Evolutionary conservation across 352 stramenopile species (phyloP), one percentile per base, ranked within the genome.

Genomic region (Salisapilia sapeloensis): DNA sequence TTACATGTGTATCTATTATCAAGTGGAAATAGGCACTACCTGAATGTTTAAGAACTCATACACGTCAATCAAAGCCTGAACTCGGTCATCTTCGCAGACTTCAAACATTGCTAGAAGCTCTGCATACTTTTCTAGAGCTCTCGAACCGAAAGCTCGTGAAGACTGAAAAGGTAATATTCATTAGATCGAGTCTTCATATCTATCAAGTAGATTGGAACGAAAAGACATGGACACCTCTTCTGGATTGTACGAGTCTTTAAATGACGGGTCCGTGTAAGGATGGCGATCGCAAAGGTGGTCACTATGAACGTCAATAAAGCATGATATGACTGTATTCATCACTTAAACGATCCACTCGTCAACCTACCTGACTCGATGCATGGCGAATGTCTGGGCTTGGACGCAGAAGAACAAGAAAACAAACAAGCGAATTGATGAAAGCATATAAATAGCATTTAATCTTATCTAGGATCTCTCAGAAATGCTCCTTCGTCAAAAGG

Each of bases 261-360:
- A 82, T 5, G 48, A 35, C 25, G 48, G 39, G 40, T 79, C 66
- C 20, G 48, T 38, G 42, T 77, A 79, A 25, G 62, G 62, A 13
- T 79, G 58, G 17, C 62, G 60, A 24, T 79, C 62, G 15, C 51
- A 35, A 29, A 82, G 56, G 15, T 79, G 53, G 36, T 82, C 66
- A 29, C 66, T 75, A 15, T 23, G 24, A 28, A 12, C 10, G 24
- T 28, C n/a, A n/a, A n/a, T n/a, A n/a, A 23, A n/a, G 2, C n/a
- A 26, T 6, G 9, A 18, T 4, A 25, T 4, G 8, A 34, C 21
- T 25, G 10, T 10, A 24, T 13, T 14, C 7, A n/a, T 17, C 25
- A 42, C 6, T 21, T 21, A 12, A 29, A 1, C 6, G 7, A 7
- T 14, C 24, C 12, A 15, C 24, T 19, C 12, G 8, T 32, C 23